Conservation (phyloP, 306 rosid genomes). For the Ormosia semicastrata region DNA sequence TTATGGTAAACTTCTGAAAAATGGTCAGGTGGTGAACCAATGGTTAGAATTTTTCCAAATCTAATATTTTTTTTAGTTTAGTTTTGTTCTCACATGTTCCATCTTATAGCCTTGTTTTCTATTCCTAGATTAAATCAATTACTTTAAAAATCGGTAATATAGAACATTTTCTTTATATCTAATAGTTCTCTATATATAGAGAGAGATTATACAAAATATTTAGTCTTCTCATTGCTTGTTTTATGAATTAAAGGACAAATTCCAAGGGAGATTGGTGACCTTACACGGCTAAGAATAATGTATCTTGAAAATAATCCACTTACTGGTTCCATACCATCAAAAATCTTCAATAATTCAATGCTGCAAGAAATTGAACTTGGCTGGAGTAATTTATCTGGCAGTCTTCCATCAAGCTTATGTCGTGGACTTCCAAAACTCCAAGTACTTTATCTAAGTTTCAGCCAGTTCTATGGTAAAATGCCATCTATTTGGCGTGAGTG, state of each 20-base stretch:
- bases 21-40: no score
- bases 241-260: slow-evolving; percentile 10
- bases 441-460: neutral
- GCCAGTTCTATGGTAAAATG: neutral
- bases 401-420: slow-evolving; percentile 12
- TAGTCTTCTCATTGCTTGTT: neutral
- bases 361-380: neutral
- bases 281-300: neutral
- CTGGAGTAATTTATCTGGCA: neutral
- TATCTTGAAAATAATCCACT: neutral
- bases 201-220: no score
- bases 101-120: no score
- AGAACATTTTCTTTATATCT: neutral
- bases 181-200: no score
- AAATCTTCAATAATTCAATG: slow-evolving; percentile 12
- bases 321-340: neutral
- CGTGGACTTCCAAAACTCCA: neutral
- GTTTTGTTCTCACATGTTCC: no score
- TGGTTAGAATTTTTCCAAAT: no score
- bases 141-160: neutral
- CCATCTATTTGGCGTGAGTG: slow-evolving; percentile 7
- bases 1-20: no score
- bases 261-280: slow-evolving; percentile 11
- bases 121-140: no score
- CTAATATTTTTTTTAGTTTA: no score